Evolutionary conservation across 2,329 filamentous ascomycete species (phyloP).

Genomic region (Alternaria triticimaculans): DNA sequence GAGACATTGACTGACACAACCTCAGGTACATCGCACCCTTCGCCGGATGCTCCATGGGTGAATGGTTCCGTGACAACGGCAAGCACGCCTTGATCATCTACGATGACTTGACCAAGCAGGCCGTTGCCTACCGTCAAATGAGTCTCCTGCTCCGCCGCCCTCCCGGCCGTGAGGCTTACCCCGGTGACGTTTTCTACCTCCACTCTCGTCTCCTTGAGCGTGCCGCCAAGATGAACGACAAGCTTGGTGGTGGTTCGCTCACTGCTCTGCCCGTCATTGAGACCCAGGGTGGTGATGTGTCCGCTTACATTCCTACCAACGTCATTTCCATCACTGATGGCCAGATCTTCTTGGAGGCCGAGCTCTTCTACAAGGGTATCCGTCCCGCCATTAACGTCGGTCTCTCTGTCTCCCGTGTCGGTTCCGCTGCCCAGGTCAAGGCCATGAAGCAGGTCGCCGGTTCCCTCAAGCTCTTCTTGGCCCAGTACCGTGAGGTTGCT

Average conservation of each 20-base stretch:
- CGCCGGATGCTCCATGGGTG: conserved; percentile 53
- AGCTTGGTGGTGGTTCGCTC: conserved; percentile 92
- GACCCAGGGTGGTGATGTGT: conserved; percentile 99
- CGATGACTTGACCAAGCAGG: conserved; percentile 98
- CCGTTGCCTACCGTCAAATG: conserved; percentile 96
- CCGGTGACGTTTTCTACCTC: conserved; percentile 70
- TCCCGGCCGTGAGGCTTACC: conserved; percentile 98
- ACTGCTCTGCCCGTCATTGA: conserved; percentile 94
- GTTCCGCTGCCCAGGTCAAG: conserved; percentile 99
- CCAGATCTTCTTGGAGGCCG: conserved; percentile 99
- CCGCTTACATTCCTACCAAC: conserved; percentile 99
- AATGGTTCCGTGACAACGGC: conserved; percentile 76
- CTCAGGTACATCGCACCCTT: conserved; percentile 65
- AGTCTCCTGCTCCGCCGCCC: conserved; percentile 82
- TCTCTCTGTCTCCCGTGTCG: conserved; percentile 99
- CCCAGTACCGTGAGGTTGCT: conserved; percentile 99
- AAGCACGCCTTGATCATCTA: conserved; percentile 90
- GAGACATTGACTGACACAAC: background rate
- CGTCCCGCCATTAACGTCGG: conserved; percentile 99
- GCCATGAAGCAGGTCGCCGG: conserved; percentile 99
- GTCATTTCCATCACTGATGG: conserved; percentile 99
- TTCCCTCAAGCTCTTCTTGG: conserved; percentile 99
- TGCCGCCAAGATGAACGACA: conserved; percentile 98
- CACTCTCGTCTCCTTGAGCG: conserved; percentile 91
- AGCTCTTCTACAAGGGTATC: conserved; percentile 99